A percentile compares a stretch with the other conserved stretches of the same genome.
These are phyloP conservation scores for Apiotrichum laibachii DNA, from an alignment of 1,284 basidiomycete species.

Conservation along the genomic window DNA sequence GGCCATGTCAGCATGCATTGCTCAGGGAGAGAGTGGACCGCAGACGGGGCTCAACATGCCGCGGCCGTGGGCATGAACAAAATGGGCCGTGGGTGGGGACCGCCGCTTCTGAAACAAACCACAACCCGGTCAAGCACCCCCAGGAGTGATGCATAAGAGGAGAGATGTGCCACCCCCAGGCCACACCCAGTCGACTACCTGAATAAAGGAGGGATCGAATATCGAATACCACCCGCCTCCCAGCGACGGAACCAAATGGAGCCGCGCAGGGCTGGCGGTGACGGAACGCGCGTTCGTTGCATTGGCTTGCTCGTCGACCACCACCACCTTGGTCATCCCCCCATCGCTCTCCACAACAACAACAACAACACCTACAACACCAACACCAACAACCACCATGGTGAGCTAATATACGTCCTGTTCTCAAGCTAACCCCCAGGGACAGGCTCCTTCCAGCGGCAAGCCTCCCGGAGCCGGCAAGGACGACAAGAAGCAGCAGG, in stretches of 20 bases:
- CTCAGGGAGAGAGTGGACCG: too few species aligned
- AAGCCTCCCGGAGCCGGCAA: constrained; percentile 50
- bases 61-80: too few species aligned
- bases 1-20: too few species aligned
- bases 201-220: too few species aligned
- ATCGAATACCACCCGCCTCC: too few species aligned
- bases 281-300: constrained; percentile 3
- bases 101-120: too few species aligned
- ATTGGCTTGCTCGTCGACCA: constrained; percentile 2
- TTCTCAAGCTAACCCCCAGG: constrained; percentile 54
- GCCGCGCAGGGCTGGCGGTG: background rate
- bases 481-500: constrained; percentile 61
- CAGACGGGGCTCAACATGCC: too few species aligned
- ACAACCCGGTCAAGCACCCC: too few species aligned
- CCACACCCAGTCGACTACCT: too few species aligned
- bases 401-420: background rate
- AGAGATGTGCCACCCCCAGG: too few species aligned
- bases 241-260: background rate
- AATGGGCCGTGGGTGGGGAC: too few species aligned
- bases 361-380: background rate
- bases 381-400: constrained; percentile 10
- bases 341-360: background rate
- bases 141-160: too few species aligned
- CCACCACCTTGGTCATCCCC: background rate
- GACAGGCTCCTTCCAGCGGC: constrained; percentile 71